phyloP scores from a whole-genome alignment of 768 basidiomycete species.

The Amanita molliuscula region DNA sequence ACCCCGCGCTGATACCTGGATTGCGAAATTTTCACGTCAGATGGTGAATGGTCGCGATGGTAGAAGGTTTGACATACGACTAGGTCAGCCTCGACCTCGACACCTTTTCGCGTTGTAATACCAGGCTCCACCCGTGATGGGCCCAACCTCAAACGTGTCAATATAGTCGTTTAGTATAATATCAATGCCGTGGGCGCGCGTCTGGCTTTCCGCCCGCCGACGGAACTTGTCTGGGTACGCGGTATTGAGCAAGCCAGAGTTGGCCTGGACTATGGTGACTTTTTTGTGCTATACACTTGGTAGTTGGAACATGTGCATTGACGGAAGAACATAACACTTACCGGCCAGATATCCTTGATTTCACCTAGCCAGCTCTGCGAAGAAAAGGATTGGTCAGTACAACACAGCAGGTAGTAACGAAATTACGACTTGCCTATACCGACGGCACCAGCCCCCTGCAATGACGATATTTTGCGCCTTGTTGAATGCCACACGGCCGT shows the following conservation, averaged over 20 bases:
- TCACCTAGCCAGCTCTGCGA: constrained; percentile 19
- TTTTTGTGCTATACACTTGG: constrained; percentile 21
- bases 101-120: constrained; percentile 35
- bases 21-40: not conserved
- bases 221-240: constrained; percentile 42
- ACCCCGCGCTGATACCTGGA: constrained; percentile 21
- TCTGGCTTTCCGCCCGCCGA: constrained; percentile 24
- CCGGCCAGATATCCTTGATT: constrained; percentile 20
- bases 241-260: constrained; percentile 33
- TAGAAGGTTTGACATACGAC: constrained; percentile 29
- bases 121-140: constrained; percentile 15
- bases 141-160: constrained; percentile 29
- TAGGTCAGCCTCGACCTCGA: constrained; percentile 35
- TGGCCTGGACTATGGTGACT: constrained; percentile 50
- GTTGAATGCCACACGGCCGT: constrained; percentile 16
- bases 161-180: constrained; percentile 41
- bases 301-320: not conserved
- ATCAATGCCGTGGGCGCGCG: constrained; percentile 30
- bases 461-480: constrained; percentile 26
- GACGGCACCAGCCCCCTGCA: constrained; percentile 31
- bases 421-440: constrained; percentile 18
- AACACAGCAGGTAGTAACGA: constrained; percentile 6
- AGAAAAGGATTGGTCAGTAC: not conserved
- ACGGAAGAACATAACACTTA: constrained; percentile 6
- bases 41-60: not conserved